Conservation (phyloP, 148 eudicot species). For the Camellia granthamiana region DNA sequence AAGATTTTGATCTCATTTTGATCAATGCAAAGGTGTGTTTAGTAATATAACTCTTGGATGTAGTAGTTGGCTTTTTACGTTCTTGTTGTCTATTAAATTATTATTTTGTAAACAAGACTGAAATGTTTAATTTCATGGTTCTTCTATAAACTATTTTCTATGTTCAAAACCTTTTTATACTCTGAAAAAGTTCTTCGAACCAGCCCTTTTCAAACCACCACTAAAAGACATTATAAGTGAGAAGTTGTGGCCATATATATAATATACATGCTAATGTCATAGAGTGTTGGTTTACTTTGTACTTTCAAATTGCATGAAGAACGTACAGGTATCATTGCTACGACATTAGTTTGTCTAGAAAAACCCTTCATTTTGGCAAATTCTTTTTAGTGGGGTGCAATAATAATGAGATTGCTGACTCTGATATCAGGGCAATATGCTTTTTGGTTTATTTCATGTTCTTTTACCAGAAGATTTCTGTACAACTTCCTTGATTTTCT, state of each 20-base stretch:
- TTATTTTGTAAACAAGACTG: neutral
- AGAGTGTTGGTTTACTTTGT: neutral
- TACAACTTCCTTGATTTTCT: neutral
- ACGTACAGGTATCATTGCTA: neutral
- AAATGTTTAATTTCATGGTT: neutral
- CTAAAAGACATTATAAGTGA: neutral
- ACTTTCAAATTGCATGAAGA: neutral
- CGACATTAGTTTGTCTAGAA: neutral
- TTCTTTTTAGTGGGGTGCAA: neutral
- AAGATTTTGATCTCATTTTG: conserved; percentile 89
- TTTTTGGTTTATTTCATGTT: neutral
- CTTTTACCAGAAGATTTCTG: neutral
- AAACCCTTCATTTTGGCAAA: neutral
- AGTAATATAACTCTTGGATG: neutral
- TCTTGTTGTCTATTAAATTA: neutral
- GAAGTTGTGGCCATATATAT: neutral
- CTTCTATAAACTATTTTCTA: neutral
- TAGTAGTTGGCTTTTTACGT: neutral
- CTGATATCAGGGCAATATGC: neutral
- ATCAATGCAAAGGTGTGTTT: conserved; percentile 80
- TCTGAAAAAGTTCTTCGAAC: neutral
- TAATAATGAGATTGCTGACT: neutral
- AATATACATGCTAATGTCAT: neutral
- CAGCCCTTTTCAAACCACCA: neutral
- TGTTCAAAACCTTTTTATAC: neutral